phyloP scores from a whole-genome alignment of 78 protist genomes.

The Cavenderia fasciculata region DNA sequence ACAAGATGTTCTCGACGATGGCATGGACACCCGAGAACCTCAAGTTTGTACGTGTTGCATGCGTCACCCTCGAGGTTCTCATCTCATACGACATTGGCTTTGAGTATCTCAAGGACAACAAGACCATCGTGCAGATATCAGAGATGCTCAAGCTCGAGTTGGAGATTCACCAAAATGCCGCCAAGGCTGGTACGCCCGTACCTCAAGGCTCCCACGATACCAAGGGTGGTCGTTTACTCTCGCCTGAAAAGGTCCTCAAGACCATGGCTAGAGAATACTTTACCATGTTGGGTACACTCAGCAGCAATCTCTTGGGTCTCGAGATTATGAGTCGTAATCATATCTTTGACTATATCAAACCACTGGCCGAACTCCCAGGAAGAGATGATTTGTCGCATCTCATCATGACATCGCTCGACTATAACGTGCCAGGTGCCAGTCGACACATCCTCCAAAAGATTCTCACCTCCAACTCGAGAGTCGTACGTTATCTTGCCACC shows the following conservation, averaged over 20 bases:
- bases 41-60: conserved; percentile 59
- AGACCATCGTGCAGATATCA: conserved; percentile 47
- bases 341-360: conserved; percentile 64
- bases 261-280: conserved; percentile 79
- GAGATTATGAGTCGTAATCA: conserved; percentile 48
- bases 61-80: conserved; percentile 45
- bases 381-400: conserved; percentile 62
- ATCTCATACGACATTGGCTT: conserved; percentile 60
- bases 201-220: not conserved
- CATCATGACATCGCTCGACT: conserved; percentile 63
- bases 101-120: conserved; percentile 59
- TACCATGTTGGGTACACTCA: conserved; percentile 71
- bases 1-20: conserved; percentile 59
- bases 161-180: conserved; percentile 11
- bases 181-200: not conserved
- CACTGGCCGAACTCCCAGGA: conserved; percentile 59
- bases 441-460: conserved; percentile 49
- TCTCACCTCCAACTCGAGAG: conserved; percentile 17
- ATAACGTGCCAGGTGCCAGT: conserved; percentile 31
- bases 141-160: conserved; percentile 61
- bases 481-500: conserved; percentile 42
- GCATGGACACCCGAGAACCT: conserved; percentile 80
- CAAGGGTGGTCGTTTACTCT: not conserved
- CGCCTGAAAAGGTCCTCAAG: conserved; percentile 61
- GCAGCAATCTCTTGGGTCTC: conserved; percentile 25